phyloP scores from a whole-genome alignment of 2,329 filamentous ascomycete species.

The Orbilia blumenaviensis region DNA sequence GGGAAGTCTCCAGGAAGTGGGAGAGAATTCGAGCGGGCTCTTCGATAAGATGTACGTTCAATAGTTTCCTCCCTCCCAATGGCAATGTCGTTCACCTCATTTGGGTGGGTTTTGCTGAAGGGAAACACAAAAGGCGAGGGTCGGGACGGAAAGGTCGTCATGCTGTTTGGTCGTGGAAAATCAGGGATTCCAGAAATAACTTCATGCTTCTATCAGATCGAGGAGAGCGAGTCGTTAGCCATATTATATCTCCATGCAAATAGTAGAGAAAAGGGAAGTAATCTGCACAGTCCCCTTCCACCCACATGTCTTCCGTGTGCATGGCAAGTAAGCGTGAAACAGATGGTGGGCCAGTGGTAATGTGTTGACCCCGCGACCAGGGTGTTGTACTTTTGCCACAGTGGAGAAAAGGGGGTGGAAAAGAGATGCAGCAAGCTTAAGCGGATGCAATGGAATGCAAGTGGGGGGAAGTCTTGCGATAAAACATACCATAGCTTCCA shows the following conservation, averaged over 20 bases:
- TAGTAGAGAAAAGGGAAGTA: constrained; percentile 4
- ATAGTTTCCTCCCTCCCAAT: constrained; percentile 16
- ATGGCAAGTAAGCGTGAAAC: constrained; percentile 51
- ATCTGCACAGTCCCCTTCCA: constrained; percentile 25
- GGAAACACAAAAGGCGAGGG: constrained; percentile 43
- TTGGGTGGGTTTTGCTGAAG: constrained; percentile 24
- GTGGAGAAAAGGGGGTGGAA: constrained; percentile 48
- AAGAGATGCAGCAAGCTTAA: background rate
- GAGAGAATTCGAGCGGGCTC: constrained; percentile 43
- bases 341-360: constrained; percentile 27
- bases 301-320: constrained; percentile 23
- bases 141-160: constrained; percentile 42
- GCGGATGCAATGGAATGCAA: constrained; percentile 15
- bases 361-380: constrained; percentile 49
- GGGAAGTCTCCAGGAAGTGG: constrained; percentile 48
- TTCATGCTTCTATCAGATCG: constrained; percentile 31
- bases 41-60: constrained; percentile 23
- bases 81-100: constrained; percentile 1
- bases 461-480: constrained; percentile 34
- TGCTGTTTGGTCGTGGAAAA: constrained; percentile 42
- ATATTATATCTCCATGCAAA: constrained; percentile 13
- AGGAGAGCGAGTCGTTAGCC: constrained; percentile 12
- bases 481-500: constrained; percentile 40
- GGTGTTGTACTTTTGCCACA: constrained; percentile 46
- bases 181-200: constrained; percentile 44